Evolutionary conservation across 2,329 filamentous ascomycete genomes (phyloP), one percentile per base, ranked within the genome.

Genomic region (Xylariaceae sp.): DNA sequence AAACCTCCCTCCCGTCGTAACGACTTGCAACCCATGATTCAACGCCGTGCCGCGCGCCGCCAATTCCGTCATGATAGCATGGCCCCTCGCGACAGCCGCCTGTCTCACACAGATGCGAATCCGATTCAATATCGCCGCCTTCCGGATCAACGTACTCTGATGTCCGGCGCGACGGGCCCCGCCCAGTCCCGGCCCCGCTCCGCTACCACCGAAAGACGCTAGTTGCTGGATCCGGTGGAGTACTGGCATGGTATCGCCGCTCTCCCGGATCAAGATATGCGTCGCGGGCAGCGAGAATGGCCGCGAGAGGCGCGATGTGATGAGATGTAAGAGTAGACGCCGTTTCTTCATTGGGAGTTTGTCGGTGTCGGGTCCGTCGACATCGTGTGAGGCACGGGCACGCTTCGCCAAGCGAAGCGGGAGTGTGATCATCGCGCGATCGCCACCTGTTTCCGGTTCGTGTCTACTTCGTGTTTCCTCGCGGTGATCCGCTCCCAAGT

Each of bases 251-350:
- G 73, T 77, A 59, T 78, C 74, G 3, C 76, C 74, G 9, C 73
- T 75, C 53, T 82, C 83, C 30, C 84, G 79, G 67, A 85, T 81
- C 50, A 85, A 75, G 54, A 88, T 87, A 63, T 89, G 85, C 43
- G 85, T 84, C 2, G 86, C 83, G 0, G 86, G 86, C 31, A 80
- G 75, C 0, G 85, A 88, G 68, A 83, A 89, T 1, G 86, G 85
- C 47, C 77, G 79, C 7, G 85, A 88, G 0, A 89, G 80, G 6
- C 85, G 79, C 26, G 85, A 88, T 1, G 87, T 89, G 64, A 88
- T 81, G 43, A 89, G 76, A 26, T 79, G 71, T 2, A 81, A 72
- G 1, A 84, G 77, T 3, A 89, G 71, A 3, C 86, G 77, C 29
- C 86, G 80, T 69, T 89, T 89, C 74, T 90, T 89, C 66, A 72